Evolutionary conservation across 139 green algal species (phyloP).

Genomic region (Coccomyxa sp.): DNA sequence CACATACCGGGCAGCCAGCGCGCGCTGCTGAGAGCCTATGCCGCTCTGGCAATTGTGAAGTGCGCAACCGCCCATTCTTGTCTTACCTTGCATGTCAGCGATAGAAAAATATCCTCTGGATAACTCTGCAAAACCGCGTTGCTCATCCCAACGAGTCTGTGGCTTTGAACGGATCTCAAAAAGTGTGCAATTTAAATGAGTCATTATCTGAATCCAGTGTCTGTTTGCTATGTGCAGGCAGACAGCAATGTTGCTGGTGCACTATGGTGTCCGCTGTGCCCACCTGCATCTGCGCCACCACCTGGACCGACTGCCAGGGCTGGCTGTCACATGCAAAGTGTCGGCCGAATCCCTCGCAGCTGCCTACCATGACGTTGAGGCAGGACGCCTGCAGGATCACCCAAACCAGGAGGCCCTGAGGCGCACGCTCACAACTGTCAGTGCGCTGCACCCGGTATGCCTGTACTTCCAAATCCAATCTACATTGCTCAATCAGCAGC

Average conservation of each 20-base stretch:
- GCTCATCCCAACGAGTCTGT: no score
- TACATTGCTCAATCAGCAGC: not conserved
- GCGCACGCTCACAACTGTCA: constrained; percentile 14
- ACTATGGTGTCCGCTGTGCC: constrained; percentile 36
- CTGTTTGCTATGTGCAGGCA: constrained; percentile 8
- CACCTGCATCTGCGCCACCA: constrained; percentile 39
- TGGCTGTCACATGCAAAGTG: not conserved
- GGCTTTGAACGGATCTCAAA: no score
- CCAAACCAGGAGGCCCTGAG: constrained; percentile 37
- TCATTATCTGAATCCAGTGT: no score
- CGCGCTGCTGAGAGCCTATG: constrained; percentile 25
- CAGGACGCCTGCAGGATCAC: constrained; percentile 28
- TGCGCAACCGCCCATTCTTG: no score
- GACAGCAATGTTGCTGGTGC: constrained; percentile 20
- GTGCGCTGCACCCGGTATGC: constrained; percentile 14
- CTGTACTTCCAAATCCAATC: not conserved
- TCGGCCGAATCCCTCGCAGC: constrained; percentile 3
- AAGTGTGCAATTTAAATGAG: no score
- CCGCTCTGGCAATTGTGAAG: constrained; percentile 31
- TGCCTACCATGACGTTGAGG: constrained; percentile 27
- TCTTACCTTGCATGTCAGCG: no score
- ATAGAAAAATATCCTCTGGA: no score
- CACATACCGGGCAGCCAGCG: constrained; percentile 3
- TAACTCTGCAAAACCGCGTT: no score
- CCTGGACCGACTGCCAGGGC: constrained; percentile 7